Percentiles rank a stretch among this genome's conserved stretches.
phyloP scores from a whole-genome alignment of 2,329 filamentous ascomycete genomes.

The Cladophialophora carrionii region DNA sequence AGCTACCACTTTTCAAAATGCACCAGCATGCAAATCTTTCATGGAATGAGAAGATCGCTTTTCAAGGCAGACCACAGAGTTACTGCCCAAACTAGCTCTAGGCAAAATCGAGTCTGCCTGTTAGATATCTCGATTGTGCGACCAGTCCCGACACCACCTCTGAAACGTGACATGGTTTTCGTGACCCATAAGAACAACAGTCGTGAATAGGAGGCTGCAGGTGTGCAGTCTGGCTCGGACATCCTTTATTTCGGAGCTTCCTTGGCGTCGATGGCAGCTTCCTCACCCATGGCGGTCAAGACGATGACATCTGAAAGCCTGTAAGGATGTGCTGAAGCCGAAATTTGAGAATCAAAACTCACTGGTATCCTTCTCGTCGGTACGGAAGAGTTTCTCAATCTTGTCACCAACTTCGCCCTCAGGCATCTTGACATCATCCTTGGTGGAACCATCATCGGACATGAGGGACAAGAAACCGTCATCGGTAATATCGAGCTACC shows the following conservation, averaged over 20 bases:
- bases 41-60: slow-evolving; percentile 27
- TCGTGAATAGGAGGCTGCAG: slow-evolving; percentile 24
- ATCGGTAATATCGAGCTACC: slow-evolving; percentile 87
- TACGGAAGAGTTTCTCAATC: slow-evolving; percentile 77
- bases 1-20: slow-evolving; percentile 34
- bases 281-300: slow-evolving; percentile 94
- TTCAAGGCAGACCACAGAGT: slow-evolving; percentile 28
- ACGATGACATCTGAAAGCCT: slow-evolving; percentile 76
- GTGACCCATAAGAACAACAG: slow-evolving; percentile 30
- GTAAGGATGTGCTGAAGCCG: slow-evolving; percentile 19
- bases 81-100: slow-evolving; percentile 29
- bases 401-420: slow-evolving; percentile 86
- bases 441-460: slow-evolving; percentile 79
- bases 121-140: slow-evolving; percentile 28
- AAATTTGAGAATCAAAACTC: slow-evolving; percentile 51
- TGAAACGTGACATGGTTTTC: slow-evolving; percentile 23
- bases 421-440: slow-evolving; percentile 93
- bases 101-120: slow-evolving; percentile 25
- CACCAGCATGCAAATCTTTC: slow-evolving; percentile 28
- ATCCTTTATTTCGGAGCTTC: slow-evolving; percentile 66
- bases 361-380: slow-evolving; percentile 93
- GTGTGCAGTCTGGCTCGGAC: slow-evolving; percentile 17
- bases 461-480: slow-evolving; percentile 95
- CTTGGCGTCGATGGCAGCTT: slow-evolving; percentile 90
- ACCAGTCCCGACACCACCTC: slow-evolving; percentile 24